These are phyloP conservation scores for Meira miltonrushii DNA, from an alignment of 1,284 basidiomycete species.

Conservation along the genomic window DNA sequence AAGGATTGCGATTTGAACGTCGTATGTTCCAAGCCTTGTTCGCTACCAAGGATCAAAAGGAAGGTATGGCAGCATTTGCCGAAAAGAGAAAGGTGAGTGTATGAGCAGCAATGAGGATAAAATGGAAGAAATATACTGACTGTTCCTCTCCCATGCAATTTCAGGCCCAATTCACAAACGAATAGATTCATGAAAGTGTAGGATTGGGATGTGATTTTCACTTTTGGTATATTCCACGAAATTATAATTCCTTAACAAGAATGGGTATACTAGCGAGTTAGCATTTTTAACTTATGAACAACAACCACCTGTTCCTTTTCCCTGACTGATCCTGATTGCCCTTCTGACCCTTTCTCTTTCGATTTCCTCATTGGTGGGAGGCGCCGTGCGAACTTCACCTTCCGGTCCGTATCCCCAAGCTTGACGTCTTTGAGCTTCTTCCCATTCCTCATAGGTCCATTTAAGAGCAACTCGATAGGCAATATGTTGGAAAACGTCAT, in stretches of 20 bases:
- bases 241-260: no score
- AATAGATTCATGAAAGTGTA: no score
- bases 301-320: conserved; percentile 5
- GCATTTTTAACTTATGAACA: background rate
- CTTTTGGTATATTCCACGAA: no score
- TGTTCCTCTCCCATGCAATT: no score
- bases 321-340: conserved; percentile 5
- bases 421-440: background rate
- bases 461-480: conserved; percentile 18
- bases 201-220: no score
- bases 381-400: background rate
- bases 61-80: conserved; percentile 95
- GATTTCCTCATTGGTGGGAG: conserved; percentile 6
- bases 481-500: conserved; percentile 35
- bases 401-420: background rate
- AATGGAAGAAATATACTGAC: background rate
- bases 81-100: conserved; percentile 72
- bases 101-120: background rate
- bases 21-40: conserved; percentile 88
- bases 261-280: no score
- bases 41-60: conserved; percentile 94
- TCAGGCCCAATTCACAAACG: no score
- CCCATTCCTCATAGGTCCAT: conserved; percentile 16
- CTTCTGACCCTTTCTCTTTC: conserved; percentile 4
- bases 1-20: conserved; percentile 82